phyloP scores from a whole-genome alignment of 371 early-diverging fungal species.

The Mortierella sp. region DNA sequence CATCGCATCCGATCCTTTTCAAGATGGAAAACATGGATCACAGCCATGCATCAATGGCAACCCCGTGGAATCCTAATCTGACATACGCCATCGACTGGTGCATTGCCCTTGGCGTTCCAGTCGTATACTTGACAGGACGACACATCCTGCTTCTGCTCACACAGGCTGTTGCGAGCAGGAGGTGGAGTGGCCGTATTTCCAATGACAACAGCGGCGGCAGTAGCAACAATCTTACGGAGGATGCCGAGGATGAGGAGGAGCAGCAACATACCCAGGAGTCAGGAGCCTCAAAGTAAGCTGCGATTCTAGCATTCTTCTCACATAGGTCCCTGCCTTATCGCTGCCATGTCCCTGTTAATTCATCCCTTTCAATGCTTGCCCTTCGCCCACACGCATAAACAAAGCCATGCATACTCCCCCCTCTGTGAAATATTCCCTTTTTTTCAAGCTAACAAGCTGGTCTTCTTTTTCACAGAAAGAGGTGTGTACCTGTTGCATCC shows the following conservation, averaged over 20 bases:
- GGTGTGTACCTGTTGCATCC: no score
- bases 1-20: no score
- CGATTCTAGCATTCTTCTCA: not conserved
- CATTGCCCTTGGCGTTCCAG: conserved; percentile 24
- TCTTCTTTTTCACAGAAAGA: no score
- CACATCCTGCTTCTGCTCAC: not conserved
- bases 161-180: not conserved
- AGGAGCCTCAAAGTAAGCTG: conserved; percentile 26
- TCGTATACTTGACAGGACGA: conserved; percentile 28
- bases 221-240: not conserved
- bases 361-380: not conserved
- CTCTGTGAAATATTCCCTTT: no score
- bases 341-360: not conserved
- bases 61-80: conserved; percentile 49
- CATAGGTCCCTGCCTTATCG: no score
- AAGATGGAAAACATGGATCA: conserved; percentile 32
- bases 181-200: not conserved
- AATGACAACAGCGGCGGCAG: not conserved
- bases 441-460: no score
- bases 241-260: conserved; percentile 1
- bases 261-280: conserved; percentile 1
- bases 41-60: conserved; percentile 17
- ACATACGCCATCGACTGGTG: conserved; percentile 41
- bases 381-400: no score
- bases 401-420: no score